Percentiles rank a stretch among this genome's conserved stretches.
Evolutionary conservation across 2,329 filamentous ascomycete genomes (phyloP).

Genomic region (Botrytis aclada): DNA sequence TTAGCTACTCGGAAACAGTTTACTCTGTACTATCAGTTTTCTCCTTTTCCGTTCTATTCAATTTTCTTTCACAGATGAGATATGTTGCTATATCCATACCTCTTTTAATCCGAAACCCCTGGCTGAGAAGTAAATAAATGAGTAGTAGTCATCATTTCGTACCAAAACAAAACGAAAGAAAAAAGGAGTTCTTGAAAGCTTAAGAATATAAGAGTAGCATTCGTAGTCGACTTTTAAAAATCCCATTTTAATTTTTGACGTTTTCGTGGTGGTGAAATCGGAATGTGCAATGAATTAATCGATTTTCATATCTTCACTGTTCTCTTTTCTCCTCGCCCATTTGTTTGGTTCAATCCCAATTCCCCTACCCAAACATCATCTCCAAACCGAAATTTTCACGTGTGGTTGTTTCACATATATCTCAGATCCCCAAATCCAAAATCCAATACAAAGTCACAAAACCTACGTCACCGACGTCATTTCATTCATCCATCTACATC

Average conservation of each 20-base stretch:
- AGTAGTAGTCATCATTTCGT: not conserved
- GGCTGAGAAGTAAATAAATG: not conserved
- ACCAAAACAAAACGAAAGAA: not conserved
- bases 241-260: rapidly evolving
- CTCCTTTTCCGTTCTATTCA: not conserved
- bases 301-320: too few relatives aligned
- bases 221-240: not conserved
- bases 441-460: not conserved
- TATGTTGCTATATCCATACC: not conserved
- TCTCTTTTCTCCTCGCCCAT: too few relatives aligned
- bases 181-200: not conserved
- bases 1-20: not conserved
- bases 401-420: not conserved
- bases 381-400: not conserved
- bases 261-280: not conserved
- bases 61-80: not conserved
- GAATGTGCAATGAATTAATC: not conserved
- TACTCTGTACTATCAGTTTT: not conserved
- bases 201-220: not conserved
- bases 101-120: not conserved
- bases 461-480: not conserved
- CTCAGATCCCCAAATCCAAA: not conserved
- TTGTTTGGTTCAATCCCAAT: too few relatives aligned
- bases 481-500: not conserved
- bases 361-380: not conserved